These are phyloP conservation scores for Trichoderma reesei DNA, from an alignment of 495 filamentous ascomycete species.

Conservation along the genomic window DNA sequence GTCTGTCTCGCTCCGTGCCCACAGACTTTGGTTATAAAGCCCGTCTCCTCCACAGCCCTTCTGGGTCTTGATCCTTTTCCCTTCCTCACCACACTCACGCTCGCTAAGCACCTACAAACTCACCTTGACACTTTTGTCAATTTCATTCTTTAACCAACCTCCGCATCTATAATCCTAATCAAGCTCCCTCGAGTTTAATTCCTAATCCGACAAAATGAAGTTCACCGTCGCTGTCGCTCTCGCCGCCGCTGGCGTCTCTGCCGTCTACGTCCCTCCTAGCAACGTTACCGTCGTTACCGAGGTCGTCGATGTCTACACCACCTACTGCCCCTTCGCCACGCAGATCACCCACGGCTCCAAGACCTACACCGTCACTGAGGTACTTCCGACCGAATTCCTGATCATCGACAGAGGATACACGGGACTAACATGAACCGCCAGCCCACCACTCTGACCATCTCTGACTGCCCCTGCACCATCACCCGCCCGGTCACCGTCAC, in stretches of 20 bases:
- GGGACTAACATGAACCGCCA: slow-evolving; percentile 20
- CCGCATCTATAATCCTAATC: slow-evolving; percentile 15
- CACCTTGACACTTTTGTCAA: slow-evolving; percentile 49
- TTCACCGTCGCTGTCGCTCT: slow-evolving; percentile 53
- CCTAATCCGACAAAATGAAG: slow-evolving; percentile 71
- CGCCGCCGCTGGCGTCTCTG: slow-evolving; percentile 53
- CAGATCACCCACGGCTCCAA: slow-evolving; percentile 53
- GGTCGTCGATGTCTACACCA: slow-evolving; percentile 69
- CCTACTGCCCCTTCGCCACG: slow-evolving; percentile 76
- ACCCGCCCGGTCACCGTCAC: slow-evolving; percentile 56
- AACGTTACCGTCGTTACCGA: slow-evolving; percentile 55
- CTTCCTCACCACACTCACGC: slow-evolving; percentile 36
- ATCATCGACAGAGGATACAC: not conserved
- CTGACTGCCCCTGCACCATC: slow-evolving; percentile 69
- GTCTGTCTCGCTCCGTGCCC: not conserved
- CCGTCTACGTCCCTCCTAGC: slow-evolving; percentile 39
- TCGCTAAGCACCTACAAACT: slow-evolving; percentile 26
- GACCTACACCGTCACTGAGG: slow-evolving; percentile 75
- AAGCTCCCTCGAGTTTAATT: slow-evolving; percentile 32
- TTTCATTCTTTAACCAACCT: slow-evolving; percentile 45
- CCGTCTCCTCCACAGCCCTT: slow-evolving; percentile 19
- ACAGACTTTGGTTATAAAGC: slow-evolving; percentile 26
- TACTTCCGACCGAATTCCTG: slow-evolving; percentile 14
- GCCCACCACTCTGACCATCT: slow-evolving; percentile 73
- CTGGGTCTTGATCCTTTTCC: slow-evolving; percentile 23